These are phyloP conservation scores for Moesziomyces globuligerus DNA, from an alignment of 1,284 basidiomycete genomes.

Conservation along the genomic window DNA sequence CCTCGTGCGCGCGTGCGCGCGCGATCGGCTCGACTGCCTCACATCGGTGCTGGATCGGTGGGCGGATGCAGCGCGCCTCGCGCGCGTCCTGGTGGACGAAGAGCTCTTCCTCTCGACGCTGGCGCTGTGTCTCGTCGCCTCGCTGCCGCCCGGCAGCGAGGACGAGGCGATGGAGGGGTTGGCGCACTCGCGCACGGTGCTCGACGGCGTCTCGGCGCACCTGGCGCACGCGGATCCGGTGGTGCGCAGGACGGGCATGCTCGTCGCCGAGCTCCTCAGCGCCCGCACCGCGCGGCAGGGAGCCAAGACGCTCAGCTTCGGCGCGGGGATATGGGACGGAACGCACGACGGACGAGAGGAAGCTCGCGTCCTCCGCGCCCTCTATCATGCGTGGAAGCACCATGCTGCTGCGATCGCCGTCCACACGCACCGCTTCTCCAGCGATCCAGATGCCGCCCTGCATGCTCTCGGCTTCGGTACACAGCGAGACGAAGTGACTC, in stretches of 20 bases:
- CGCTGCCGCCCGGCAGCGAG: not conserved
- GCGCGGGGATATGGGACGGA: slow-evolving; percentile 79
- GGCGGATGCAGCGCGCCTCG: slow-evolving; percentile 12
- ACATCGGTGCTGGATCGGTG: slow-evolving; percentile 12
- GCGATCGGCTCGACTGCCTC: slow-evolving; percentile 5
- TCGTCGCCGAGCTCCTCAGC: slow-evolving; percentile 77
- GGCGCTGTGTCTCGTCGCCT: slow-evolving; percentile 74
- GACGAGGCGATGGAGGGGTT: slow-evolving; percentile 49
- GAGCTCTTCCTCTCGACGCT: slow-evolving; percentile 76
- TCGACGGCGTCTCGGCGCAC: slow-evolving; percentile 79
- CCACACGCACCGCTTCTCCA: not conserved
- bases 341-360: slow-evolving; percentile 73
- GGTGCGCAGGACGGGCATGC: slow-evolving; percentile 90
- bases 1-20: not conserved
- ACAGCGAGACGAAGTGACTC: too few species aligned
- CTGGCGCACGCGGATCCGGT: slow-evolving; percentile 73
- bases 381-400: slow-evolving; percentile 24
- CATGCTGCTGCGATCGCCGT: not conserved
- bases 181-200: slow-evolving; percentile 74
- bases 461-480: too few species aligned
- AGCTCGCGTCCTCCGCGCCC: slow-evolving; percentile 54
- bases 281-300: slow-evolving; percentile 4
- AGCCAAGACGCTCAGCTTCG: slow-evolving; percentile 78
- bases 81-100: slow-evolving; percentile 5
- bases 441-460: too few species aligned